phyloP scores from a whole-genome alignment of 78 protist genomes.

The Capsaspora owczarzaki region DNA sequence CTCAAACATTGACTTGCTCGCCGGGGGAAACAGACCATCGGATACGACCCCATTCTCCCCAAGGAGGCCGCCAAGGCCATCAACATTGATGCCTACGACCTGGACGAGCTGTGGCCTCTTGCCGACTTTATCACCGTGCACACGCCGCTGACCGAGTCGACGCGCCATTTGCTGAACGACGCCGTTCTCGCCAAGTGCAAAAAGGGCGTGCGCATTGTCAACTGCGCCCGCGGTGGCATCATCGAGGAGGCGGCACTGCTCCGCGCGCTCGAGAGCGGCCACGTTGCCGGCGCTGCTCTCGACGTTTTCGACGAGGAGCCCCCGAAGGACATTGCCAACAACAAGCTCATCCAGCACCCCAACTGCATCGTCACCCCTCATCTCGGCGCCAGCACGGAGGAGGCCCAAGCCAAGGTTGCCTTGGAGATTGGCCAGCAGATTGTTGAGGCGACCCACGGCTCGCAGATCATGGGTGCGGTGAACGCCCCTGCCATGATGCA shows the following conservation, averaged over 20 bases:
- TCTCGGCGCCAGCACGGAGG: constrained; percentile 42
- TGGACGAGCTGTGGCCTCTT: background rate
- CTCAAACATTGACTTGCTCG: too few species aligned
- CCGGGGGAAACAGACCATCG: too few species aligned
- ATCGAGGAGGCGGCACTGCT: constrained; percentile 65
- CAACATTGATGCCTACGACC: background rate
- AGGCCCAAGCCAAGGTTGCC: constrained; percentile 43
- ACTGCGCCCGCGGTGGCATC: constrained; percentile 71
- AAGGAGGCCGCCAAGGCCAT: background rate
- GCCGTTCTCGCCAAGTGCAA: constrained; percentile 59
- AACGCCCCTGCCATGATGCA: constrained; percentile 18
- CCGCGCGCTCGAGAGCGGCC: constrained; percentile 58
- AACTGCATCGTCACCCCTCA: constrained; percentile 33
- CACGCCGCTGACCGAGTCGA: constrained; percentile 66
- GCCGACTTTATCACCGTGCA: constrained; percentile 79
- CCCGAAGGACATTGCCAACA: constrained; percentile 3
- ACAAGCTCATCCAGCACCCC: constrained; percentile 12
- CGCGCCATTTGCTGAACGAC: constrained; percentile 51
- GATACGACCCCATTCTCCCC: constrained; percentile 37
- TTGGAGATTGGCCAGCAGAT: constrained; percentile 23
- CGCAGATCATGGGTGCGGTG: constrained; percentile 16
- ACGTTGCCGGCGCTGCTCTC: constrained; percentile 47
- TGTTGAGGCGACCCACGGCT: background rate
- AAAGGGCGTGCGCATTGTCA: constrained; percentile 54
- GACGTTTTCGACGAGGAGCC: constrained; percentile 51